A percentile compares a stretch with the other conserved stretches of the same genome.
Evolutionary conservation across 257 asterid genomes (phyloP).

Genomic region (Solanum gandarillasii): DNA sequence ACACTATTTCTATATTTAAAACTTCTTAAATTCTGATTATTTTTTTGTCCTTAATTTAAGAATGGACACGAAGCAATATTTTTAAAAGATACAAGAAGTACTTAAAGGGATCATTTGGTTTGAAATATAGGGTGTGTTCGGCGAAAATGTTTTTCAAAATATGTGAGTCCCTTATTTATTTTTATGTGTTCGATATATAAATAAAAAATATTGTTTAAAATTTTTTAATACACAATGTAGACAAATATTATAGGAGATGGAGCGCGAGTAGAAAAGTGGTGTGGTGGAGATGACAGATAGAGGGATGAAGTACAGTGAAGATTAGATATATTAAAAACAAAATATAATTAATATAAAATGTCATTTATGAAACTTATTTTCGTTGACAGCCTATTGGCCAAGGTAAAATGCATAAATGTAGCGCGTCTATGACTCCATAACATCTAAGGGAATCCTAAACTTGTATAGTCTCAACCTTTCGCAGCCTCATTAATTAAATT

Average conservation of each 20-base stretch:
- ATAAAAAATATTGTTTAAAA: not conserved
- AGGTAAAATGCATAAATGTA: not conserved
- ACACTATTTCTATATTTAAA: not conserved
- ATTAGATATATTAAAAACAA: too few relatives aligned
- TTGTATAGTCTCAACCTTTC: not conserved
- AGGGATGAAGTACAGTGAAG: not conserved
- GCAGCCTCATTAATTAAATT: not conserved
- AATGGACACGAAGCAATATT: not conserved
- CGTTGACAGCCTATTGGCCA: not conserved
- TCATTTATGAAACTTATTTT: not conserved
- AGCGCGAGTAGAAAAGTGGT: not conserved
- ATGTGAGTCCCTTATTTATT: not conserved
- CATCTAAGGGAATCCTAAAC: not conserved
- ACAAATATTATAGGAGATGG: not conserved
- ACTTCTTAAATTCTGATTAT: not conserved
- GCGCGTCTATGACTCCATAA: not conserved
- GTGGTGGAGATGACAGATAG: too few relatives aligned
- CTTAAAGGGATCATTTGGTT: not conserved
- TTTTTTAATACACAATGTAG: not conserved
- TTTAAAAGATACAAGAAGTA: not conserved
- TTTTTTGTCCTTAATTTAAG: not conserved
- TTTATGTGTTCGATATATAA: not conserved
- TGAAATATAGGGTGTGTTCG: not conserved
- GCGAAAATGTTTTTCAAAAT: not conserved
- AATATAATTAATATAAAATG: not conserved